These are phyloP conservation scores for Microbotryum intermedium DNA, from an alignment of 1,284 basidiomycete genomes.

Conservation along the genomic window DNA sequence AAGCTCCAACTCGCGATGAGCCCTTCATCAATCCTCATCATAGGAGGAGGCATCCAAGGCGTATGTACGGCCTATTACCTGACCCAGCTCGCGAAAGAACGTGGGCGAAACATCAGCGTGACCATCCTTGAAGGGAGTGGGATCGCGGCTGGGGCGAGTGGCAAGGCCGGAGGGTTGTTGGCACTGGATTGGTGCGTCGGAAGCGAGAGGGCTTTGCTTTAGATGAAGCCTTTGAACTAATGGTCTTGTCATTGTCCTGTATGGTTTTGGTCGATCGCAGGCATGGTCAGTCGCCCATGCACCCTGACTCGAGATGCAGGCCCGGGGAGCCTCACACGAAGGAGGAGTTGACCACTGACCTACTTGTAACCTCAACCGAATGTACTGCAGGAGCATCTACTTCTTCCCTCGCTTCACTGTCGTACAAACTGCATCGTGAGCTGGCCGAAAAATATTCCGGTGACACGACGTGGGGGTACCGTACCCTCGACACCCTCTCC, in stretches of 20 bases:
- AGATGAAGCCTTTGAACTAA: too few species aligned
- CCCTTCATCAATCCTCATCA: conserved; percentile 32
- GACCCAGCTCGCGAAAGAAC: conserved; percentile 19
- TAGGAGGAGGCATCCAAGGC: conserved; percentile 63
- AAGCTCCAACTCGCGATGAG: too few species aligned
- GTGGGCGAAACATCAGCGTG: conserved; percentile 28
- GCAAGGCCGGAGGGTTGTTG: conserved; percentile 86
- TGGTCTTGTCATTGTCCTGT: too few species aligned
- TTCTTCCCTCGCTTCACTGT: conserved; percentile 56
- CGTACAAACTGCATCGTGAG: conserved; percentile 67
- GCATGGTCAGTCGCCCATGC: too few species aligned
- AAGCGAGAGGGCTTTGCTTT: too few species aligned
- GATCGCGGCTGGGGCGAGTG: conserved; percentile 58
- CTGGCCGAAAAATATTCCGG: conserved; percentile 69
- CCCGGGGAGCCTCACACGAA: too few species aligned
- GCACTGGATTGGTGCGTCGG: conserved; percentile 61
- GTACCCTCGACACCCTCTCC: conserved; percentile 49
- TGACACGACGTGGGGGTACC: conserved; percentile 70
- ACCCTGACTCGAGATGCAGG: too few species aligned
- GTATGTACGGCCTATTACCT: conserved; percentile 75
- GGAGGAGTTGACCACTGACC: too few species aligned
- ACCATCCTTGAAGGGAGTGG: conserved; percentile 66
- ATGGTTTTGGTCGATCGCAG: too few species aligned
- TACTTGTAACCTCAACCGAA: too few species aligned
- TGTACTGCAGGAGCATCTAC: conserved; percentile 31